A percentile compares a stretch with the other conserved stretches of the same genome.
Evolutionary conservation across 2,329 filamentous ascomycete genomes (phyloP).

Genomic region (Colletotrichum plurivorum): DNA sequence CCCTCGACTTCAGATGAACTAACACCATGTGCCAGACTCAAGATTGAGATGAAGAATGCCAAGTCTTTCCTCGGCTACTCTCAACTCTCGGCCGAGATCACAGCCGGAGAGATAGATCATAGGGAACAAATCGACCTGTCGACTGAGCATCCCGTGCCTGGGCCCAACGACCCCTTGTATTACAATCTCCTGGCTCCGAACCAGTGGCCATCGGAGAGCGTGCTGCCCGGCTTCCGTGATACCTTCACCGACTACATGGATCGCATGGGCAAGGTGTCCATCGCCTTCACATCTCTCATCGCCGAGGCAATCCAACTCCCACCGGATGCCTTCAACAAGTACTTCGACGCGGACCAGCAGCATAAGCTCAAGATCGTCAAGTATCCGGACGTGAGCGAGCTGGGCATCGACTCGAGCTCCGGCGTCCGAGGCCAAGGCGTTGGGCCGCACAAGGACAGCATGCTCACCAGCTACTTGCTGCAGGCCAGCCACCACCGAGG

Average conservation of each 20-base stretch:
- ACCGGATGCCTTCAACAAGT: slow-evolving; percentile 78
- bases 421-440: slow-evolving; percentile 70
- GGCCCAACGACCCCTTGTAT: slow-evolving; percentile 75
- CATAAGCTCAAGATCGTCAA: slow-evolving; percentile 93
- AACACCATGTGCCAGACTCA: slow-evolving; percentile 59
- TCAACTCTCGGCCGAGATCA: slow-evolving; percentile 76
- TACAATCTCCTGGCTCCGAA: slow-evolving; percentile 83
- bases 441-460: slow-evolving; percentile 87
- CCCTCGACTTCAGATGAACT: slow-evolving; percentile 10
- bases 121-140: slow-evolving; percentile 90
- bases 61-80: slow-evolving; percentile 81
- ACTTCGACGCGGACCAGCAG: slow-evolving; percentile 82
- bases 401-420: slow-evolving; percentile 58
- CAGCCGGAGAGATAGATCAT: slow-evolving; percentile 82
- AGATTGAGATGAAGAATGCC: slow-evolving; percentile 81
- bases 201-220: slow-evolving; percentile 80
- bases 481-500: slow-evolving; percentile 84
- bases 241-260: slow-evolving; percentile 82
- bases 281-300: slow-evolving; percentile 83
- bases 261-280: slow-evolving; percentile 80
- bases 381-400: slow-evolving; percentile 80
- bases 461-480: slow-evolving; percentile 85
- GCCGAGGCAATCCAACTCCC: slow-evolving; percentile 86
- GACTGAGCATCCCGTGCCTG: slow-evolving; percentile 79
- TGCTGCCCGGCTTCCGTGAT: slow-evolving; percentile 77